A percentile compares a stretch with the other conserved stretches of the same genome.
Evolutionary conservation across 371 early-diverging fungal genomes (phyloP).

Genomic region (Apophysomyces variabilis): DNA sequence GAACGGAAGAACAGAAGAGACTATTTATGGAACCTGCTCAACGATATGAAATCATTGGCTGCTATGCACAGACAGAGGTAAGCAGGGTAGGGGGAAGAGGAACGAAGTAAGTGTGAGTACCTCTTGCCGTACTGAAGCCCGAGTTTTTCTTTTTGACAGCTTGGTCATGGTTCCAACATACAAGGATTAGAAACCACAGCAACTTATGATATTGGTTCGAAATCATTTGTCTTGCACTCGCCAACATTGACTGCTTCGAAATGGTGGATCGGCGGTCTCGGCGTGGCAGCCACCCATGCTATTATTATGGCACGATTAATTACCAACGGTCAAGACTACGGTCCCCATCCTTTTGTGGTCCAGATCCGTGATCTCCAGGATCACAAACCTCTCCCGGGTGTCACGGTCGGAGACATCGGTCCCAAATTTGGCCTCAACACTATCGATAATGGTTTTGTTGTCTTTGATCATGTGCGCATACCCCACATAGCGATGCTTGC

Average conservation of each 20-base stretch:
- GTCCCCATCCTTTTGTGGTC: constrained; percentile 87
- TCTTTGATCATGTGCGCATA: constrained; percentile 78
- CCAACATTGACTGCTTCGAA: constrained; percentile 82
- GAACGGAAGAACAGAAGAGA: constrained; percentile 68
- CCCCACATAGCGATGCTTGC: constrained; percentile 83
- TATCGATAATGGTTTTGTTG: constrained; percentile 87
- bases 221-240: constrained; percentile 86
- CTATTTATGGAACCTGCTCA: constrained; percentile 65
- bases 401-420: constrained; percentile 90
- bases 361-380: constrained; percentile 82
- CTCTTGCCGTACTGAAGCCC: background rate
- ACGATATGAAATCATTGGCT: constrained; percentile 73
- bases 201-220: constrained; percentile 78
- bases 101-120: background rate
- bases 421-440: constrained; percentile 86
- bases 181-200: constrained; percentile 90
- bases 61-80: constrained; percentile 78
- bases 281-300: constrained; percentile 76
- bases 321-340: constrained; percentile 78
- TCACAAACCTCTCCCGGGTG: constrained; percentile 79
- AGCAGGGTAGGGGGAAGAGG: background rate
- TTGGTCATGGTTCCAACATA: constrained; percentile 84
- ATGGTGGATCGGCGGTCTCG: constrained; percentile 92
- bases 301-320: constrained; percentile 88
- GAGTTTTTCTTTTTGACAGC: constrained; percentile 19